phyloP scores from a whole-genome alignment of 768 basidiomycete genomes.

The Phylloporus sp. region DNA sequence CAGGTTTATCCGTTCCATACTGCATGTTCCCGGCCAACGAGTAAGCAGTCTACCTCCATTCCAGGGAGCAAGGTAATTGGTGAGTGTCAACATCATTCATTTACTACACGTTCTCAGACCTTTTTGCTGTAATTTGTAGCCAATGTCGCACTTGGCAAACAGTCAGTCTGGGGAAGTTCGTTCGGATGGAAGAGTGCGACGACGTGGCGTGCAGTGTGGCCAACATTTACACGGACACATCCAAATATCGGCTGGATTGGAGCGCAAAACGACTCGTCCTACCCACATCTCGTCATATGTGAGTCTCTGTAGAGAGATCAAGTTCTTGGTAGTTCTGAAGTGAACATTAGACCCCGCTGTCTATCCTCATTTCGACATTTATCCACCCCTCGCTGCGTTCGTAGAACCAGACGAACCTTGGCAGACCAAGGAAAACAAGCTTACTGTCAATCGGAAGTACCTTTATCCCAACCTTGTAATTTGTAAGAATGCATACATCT shows the following conservation, averaged over 20 bases:
- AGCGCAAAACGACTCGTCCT: slow-evolving; percentile 11
- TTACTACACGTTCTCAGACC: slow-evolving; percentile 10
- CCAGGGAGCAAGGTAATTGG: no score
- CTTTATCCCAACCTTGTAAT: slow-evolving; percentile 35
- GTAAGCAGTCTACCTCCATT: no score
- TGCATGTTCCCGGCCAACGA: not conserved
- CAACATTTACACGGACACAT: not conserved
- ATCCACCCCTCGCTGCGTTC: slow-evolving; percentile 22
- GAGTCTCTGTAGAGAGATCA: slow-evolving; percentile 6
- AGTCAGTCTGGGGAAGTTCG: slow-evolving; percentile 38
- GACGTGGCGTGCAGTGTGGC: slow-evolving; percentile 20
- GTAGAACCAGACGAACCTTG: not conserved
- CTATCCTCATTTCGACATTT: slow-evolving; percentile 41
- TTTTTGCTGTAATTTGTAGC: slow-evolving; percentile 33
- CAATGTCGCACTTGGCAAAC: slow-evolving; percentile 37
- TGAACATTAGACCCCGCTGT: slow-evolving; percentile 33
- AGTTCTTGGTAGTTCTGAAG: slow-evolving; percentile 13
- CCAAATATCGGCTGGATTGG: not conserved
- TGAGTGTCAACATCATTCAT: not conserved
- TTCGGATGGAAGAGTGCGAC: slow-evolving; percentile 15
- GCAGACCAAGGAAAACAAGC: not conserved
- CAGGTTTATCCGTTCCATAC: slow-evolving; percentile 17
- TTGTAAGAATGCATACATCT: slow-evolving; percentile 25
- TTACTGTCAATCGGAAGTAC: slow-evolving; percentile 6
- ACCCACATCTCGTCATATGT: slow-evolving; percentile 29